Base-by-base conservation (phyloP, 805 yeast genomes). In the Candida andamanensis region DNA sequence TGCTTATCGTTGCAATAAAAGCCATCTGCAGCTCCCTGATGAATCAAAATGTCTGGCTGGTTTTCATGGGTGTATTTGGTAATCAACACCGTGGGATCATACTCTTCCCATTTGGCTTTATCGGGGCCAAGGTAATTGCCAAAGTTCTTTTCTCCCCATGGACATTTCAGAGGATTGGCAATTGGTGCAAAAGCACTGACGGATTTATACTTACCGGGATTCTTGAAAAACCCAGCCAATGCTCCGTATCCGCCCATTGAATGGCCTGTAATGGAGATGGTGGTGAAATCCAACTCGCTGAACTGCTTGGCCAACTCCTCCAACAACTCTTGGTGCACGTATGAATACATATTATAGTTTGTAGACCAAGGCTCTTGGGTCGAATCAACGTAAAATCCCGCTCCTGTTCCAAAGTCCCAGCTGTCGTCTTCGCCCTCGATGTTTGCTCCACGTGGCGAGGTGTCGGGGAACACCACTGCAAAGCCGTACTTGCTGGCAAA, bases 231-330 rank as follows among this genome's bases (percentile, higher is more conserved):
- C 11, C 74, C 71, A 39, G 81, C 63, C 39, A 90, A 59, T 0
- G 98, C 95, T 36, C 97, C 98, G 54, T 74, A 85, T 1, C 98
- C 98, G 30, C 98, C 98, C 97, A 92, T 92, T 1, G 98, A 92
- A 57, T 92, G 97, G 26, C 98, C 98, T n/a, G 92, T 78, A 43
- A 90, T 76, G 14, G 90, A 74, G 31, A 78, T 70, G 24, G 73
- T 79, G 24, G 60, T 54, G 40, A 80, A 78, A 56, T 90, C 86
- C 39, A 90, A 62, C 24, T 59, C 56, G 2, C 61, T 39, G 33
- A 56, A 70, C 12, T 60, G 56, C 17, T 51, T 51, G 10, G 70
- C 56, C 44, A 85, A 62, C 17, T 58, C 59, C 15, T 60, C 58
- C 23, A 80, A 80, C 38, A 90, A 67, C 54, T 90, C 98, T 23